phyloP scores from a whole-genome alignment of 2,329 filamentous ascomycete genomes.

The Bipolaris cookei region DNA sequence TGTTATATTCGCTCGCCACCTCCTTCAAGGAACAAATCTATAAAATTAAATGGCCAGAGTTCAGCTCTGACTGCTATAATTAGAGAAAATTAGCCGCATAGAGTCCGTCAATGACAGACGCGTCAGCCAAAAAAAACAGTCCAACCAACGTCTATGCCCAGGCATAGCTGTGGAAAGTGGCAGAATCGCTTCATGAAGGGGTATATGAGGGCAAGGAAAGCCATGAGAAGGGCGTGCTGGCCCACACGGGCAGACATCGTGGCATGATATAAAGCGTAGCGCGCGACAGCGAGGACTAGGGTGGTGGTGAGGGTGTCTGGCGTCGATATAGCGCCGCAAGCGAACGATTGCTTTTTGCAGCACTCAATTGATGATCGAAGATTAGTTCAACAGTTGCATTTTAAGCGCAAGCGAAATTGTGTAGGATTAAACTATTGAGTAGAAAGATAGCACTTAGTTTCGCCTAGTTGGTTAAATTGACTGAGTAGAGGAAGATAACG shows the following conservation, averaged over 20 bases:
- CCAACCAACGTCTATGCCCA: slow-evolving; percentile 49
- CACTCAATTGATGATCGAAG: slow-evolving; percentile 55
- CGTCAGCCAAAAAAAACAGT: slow-evolving; percentile 12
- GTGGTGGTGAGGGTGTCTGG: slow-evolving; percentile 19
- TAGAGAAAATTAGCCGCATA: not conserved
- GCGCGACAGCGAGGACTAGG: slow-evolving; percentile 2
- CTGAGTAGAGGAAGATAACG: slow-evolving; percentile 48
- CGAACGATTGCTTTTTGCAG: slow-evolving; percentile 29
- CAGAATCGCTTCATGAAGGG: slow-evolving; percentile 61
- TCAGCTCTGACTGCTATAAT: too few relatives aligned
- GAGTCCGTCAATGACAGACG: slow-evolving; percentile 2
- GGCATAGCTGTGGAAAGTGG: slow-evolving; percentile 59
- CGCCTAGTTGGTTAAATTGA: slow-evolving; percentile 35
- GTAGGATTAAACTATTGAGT: slow-evolving; percentile 52
- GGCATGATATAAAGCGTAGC: slow-evolving; percentile 2
- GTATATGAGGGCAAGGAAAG: slow-evolving; percentile 56
- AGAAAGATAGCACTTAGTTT: slow-evolving; percentile 50
- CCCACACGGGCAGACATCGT: not conserved
- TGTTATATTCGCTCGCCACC: too few relatives aligned
- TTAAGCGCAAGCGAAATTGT: slow-evolving; percentile 54
- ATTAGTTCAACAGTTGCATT: slow-evolving; percentile 64
- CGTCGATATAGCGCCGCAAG: slow-evolving; percentile 59
- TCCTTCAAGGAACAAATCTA: too few relatives aligned
- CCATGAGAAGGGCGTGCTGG: slow-evolving; percentile 50
- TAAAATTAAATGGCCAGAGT: too few relatives aligned